phyloP scores from a whole-genome alignment of 306 rosid genomes.

The Dalbergia cultrata region DNA sequence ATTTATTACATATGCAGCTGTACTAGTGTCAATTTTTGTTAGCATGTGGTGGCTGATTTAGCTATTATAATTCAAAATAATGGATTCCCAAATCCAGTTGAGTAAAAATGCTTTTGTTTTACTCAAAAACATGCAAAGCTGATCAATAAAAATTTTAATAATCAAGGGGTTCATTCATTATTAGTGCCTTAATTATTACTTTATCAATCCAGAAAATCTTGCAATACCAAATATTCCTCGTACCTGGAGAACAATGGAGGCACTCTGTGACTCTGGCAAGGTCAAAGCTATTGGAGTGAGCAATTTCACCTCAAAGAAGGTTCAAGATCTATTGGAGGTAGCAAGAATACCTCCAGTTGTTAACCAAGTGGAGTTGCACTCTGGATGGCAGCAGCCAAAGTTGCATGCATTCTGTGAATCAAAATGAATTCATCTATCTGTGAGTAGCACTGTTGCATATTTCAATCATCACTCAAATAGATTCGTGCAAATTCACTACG shows the following conservation, averaged over 20 bases:
- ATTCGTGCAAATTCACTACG: background rate
- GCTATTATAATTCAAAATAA: too few species aligned
- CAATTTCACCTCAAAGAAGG: conserved; percentile 82
- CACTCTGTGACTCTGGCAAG: conserved; percentile 70
- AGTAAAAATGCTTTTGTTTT: too few species aligned
- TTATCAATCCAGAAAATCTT: conserved; percentile 53
- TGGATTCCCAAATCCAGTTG: too few species aligned
- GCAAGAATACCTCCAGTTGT: conserved; percentile 76
- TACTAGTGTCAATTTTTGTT: background rate
- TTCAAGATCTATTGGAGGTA: conserved; percentile 60
- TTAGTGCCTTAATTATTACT: too few species aligned
- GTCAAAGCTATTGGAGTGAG: conserved; percentile 88
- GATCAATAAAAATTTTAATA: too few species aligned
- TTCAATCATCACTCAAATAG: background rate
- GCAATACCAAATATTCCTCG: conserved; percentile 47
- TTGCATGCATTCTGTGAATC: conserved; percentile 68
- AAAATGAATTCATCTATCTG: conserved; percentile 73
- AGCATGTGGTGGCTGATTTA: background rate
- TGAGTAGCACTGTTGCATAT: conserved; percentile 42
- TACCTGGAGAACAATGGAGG: conserved; percentile 89
- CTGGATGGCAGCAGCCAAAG: conserved; percentile 72
- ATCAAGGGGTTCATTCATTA: too few species aligned
- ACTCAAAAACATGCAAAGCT: too few species aligned
- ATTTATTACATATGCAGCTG: background rate
- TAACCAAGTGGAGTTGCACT: conserved; percentile 86